Evolutionary conservation across 2,329 filamentous ascomycete species (phyloP).

Genomic region (Taxawa tesnikishii): DNA sequence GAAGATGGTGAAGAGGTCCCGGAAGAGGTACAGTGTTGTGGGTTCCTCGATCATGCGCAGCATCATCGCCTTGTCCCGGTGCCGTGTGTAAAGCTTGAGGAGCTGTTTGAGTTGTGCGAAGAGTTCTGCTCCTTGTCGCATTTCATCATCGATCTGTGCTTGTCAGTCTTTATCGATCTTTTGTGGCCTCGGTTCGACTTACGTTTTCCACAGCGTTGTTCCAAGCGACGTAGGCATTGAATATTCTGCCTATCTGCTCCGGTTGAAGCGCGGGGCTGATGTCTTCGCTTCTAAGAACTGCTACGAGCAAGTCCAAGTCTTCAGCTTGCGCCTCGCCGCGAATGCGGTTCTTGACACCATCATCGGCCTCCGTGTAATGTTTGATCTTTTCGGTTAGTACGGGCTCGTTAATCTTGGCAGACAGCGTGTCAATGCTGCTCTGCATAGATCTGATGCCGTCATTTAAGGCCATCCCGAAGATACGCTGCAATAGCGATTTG

Average conservation of each 20-base stretch:
- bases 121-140: constrained; percentile 78
- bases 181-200: constrained; percentile 10
- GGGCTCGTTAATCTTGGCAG: constrained; percentile 66
- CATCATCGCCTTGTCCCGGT: constrained; percentile 97
- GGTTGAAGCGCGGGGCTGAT: constrained; percentile 58
- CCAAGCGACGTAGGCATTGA: constrained; percentile 94
- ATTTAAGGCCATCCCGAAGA: constrained; percentile 82
- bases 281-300: constrained; percentile 67
- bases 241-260: constrained; percentile 71
- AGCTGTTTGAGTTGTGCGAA: constrained; percentile 94
- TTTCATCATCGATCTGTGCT: constrained; percentile 60
- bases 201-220: constrained; percentile 83
- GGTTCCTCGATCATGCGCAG: constrained; percentile 88
- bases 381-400: constrained; percentile 72
- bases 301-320: constrained; percentile 73
- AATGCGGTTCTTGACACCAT: constrained; percentile 61
- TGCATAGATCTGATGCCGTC: constrained; percentile 84
- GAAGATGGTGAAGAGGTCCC: constrained; percentile 95
- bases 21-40: constrained; percentile 90
- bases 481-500: constrained; percentile 81
- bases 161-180: not conserved
- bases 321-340: constrained; percentile 62
- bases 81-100: constrained; percentile 79
- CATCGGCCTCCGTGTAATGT: constrained; percentile 62
- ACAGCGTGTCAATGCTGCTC: constrained; percentile 69